Percentiles rank a stretch among this genome's conserved stretches.
Evolutionary conservation across 306 rosid species (phyloP).

Genomic region (Vicia sativa): DNA sequence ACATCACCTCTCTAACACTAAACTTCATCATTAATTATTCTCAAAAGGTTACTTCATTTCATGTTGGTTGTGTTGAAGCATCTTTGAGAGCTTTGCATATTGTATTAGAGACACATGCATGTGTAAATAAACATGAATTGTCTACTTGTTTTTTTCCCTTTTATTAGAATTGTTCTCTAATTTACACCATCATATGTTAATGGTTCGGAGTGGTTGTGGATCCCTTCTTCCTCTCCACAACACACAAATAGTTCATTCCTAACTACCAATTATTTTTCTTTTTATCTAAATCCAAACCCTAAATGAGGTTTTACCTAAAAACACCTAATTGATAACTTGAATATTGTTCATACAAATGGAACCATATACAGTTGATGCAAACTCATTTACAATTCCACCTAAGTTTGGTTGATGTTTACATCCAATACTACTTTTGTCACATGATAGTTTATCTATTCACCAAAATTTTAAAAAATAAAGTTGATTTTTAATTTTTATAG

Average conservation of each 20-base stretch:
- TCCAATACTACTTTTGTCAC: not conserved
- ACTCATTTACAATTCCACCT: slow-evolving; percentile 11
- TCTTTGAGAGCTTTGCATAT: slow-evolving; percentile 18
- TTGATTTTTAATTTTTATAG: not conserved
- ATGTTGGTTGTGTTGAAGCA: slow-evolving; percentile 48
- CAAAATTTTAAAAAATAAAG: not conserved
- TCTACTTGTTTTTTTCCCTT: slow-evolving; percentile 4
- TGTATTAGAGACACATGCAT: slow-evolving; percentile 34
- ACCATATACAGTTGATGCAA: not conserved
- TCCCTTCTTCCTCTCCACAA: slow-evolving; percentile 3
- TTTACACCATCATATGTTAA: not conserved
- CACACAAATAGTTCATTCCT: not conserved
- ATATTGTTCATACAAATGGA: slow-evolving; percentile 10
- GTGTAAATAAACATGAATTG: slow-evolving; percentile 6
- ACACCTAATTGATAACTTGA: slow-evolving; percentile 24
- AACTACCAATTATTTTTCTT: not conserved
- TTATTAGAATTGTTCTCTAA: not conserved
- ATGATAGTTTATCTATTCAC: not conserved
- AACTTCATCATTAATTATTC: slow-evolving; percentile 23
- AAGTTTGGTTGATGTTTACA: not conserved
- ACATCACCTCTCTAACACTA: slow-evolving; percentile 11
- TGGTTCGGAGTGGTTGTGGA: slow-evolving; percentile 10
- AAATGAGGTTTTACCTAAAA: slow-evolving; percentile 33
- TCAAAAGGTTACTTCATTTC: slow-evolving; percentile 37
- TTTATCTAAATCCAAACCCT: not conserved